Base-by-base conservation (phyloP, 2,329 filamentous ascomycete species). In the Aspergillus costaricaensis region DNA sequence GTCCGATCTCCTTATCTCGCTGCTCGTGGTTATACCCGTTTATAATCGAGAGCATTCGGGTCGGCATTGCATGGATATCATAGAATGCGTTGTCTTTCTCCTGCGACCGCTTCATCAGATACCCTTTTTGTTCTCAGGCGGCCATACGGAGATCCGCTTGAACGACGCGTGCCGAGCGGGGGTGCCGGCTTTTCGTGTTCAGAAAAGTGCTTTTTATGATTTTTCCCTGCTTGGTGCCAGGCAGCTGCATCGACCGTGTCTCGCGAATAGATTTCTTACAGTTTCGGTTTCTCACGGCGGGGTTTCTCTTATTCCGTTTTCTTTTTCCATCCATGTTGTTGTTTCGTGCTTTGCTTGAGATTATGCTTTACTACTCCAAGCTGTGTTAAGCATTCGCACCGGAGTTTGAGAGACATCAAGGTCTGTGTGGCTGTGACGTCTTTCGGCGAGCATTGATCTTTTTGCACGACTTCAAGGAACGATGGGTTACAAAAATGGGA, bases 81-180 rank as follows among this genome's bases (percentile, higher is more conserved):
- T 82, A 82, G 80, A 82, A 76, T 80, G 80, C 80, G 79, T 81
- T 82, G 77, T 75, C 72, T 76, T 74, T 74, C 69, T 71, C 70
- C 71, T 75, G 67, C 71, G 71, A 76, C 76, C 75, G 76, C 73
- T 79, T 78, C 70, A 71, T 75, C 77, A 79, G 78, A 80, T 81
- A 80, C 78, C 78, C 77, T 71, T 71, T 68, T 71, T 74, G 70
- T 71, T 79, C 73, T 80, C 75, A 74, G 76, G 71, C 73, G 72
- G 76, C 66, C 70, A 65, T 67, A 67, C 64, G 72, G 73, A 72
- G 72, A 70, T 65, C 72, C 67, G 72, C 71, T 75, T 75, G 73
- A 72, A 70, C 68, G 72, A 73, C 69, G 70, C 70, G 67, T 67
- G 73, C 74, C 74, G 75, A 76, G 73, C 73, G 68, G 67, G 69